phyloP scores from a whole-genome alignment of 176 grass and related monocot species.

The Paspalum vaginatum region DNA sequence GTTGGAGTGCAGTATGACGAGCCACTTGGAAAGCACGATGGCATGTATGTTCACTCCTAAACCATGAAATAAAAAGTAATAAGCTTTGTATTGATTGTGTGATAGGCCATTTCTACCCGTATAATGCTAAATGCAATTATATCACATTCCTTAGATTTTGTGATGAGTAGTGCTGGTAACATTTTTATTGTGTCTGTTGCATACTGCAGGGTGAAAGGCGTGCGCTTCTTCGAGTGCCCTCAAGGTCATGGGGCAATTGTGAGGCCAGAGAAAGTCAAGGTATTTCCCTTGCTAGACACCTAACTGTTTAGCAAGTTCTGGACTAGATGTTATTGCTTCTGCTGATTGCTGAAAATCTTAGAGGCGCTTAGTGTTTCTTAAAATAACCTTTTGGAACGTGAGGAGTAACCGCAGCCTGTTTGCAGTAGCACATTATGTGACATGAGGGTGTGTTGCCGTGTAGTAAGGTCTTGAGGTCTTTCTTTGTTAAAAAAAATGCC shows the following conservation, averaged over 20 bases:
- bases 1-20: constrained; percentile 93
- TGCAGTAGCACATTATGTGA: background rate
- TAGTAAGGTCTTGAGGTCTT: background rate
- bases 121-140: background rate
- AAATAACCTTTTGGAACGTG: background rate
- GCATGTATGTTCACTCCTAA: constrained; percentile 69
- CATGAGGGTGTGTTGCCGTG: background rate
- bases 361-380: background rate
- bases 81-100: background rate
- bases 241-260: constrained; percentile 88
- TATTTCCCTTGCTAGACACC: constrained; percentile 30
- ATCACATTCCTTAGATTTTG: background rate
- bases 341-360: background rate
- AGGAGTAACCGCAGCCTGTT: background rate
- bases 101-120: background rate
- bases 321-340: background rate
- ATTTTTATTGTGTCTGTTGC: constrained; percentile 6
- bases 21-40: constrained; percentile 93
- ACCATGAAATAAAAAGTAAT: background rate
- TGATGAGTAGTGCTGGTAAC: constrained; percentile 7
- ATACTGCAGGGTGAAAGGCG: constrained; percentile 82
- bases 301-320: background rate
- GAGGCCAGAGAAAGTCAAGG: constrained; percentile 97
- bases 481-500: background rate
- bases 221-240: constrained; percentile 75